These are phyloP conservation scores for Magnusiomyces magnusii DNA, from an alignment of 1,139 yeast genomes.

Conservation along the genomic window DNA sequence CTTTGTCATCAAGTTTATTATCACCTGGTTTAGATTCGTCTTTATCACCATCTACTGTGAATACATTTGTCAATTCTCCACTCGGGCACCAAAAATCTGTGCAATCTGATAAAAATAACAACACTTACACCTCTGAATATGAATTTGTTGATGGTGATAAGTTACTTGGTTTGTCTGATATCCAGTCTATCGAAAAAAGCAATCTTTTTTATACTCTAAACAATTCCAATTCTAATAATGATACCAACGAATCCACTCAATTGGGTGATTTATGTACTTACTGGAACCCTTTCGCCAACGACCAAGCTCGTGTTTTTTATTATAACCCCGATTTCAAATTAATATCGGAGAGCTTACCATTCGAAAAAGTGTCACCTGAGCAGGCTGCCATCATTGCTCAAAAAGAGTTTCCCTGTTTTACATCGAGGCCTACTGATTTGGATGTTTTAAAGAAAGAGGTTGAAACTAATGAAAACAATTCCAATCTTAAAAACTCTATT, in stretches of 20 bases:
- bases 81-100: too few species aligned
- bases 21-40: too few species aligned
- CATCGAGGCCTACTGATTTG: conserved; percentile 11
- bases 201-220: too few species aligned
- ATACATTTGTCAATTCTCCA: too few species aligned
- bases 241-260: neutral
- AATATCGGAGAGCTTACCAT: conserved; percentile 24
- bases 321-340: conserved; percentile 23
- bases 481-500: neutral
- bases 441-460: neutral
- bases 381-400: conserved; percentile 9
- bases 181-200: too few species aligned
- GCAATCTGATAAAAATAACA: neutral
- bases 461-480: neutral
- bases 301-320: conserved; percentile 25
- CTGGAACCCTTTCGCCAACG: conserved; percentile 30
- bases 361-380: conserved; percentile 19
- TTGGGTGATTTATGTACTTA: neutral
- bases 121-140: neutral
- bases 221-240: neutral
- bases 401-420: conserved; percentile 3
- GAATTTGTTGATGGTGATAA: neutral
- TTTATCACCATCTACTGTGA: too few species aligned
- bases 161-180: neutral
- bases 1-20: too few species aligned